Percentiles rank a stretch among this genome's conserved stretches.
Conservation (phyloP, 1,284 basidiomycete species). For the Leccinum griseonigrum region DNA sequence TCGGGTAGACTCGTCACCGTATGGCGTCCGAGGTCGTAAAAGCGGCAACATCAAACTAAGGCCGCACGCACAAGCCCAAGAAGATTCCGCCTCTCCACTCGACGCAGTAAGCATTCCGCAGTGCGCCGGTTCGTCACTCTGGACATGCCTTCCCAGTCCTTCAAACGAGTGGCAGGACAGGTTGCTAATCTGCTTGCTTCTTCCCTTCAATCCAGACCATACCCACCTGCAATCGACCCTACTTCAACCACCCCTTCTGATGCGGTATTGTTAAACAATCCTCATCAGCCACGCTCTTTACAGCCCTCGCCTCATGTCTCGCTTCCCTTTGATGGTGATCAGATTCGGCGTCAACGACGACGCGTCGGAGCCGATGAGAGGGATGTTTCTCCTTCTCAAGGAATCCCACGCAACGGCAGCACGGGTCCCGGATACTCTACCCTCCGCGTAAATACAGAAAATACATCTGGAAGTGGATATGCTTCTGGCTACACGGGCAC, state of each 20-base stretch:
- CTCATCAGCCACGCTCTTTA: conserved; percentile 4
- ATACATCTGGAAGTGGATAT: conserved; percentile 19
- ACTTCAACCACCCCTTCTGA: conserved; percentile 7
- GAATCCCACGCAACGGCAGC: conserved; percentile 12
- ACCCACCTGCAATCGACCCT: conserved; percentile 2
- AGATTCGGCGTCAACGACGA: conserved; percentile 33
- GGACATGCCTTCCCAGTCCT: conserved; percentile 43
- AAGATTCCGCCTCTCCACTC: conserved; percentile 41
- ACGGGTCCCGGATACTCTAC: conserved; percentile 20
- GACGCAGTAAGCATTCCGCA: conserved; percentile 49
- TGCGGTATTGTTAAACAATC: conserved; percentile 16
- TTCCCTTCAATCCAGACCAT: conserved; percentile 13
- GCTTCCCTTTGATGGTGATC: conserved; percentile 16
- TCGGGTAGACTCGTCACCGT: conserved; percentile 72
- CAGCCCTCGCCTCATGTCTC: conserved; percentile 14
- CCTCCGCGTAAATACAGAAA: conserved; percentile 4
- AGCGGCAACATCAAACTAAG: conserved; percentile 26
- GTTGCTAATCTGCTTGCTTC: conserved; percentile 46
- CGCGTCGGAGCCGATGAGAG: conserved; percentile 15
- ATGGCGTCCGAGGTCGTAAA: conserved; percentile 67
- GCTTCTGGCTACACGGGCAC: conserved; percentile 29
- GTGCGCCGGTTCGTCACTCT: not conserved
- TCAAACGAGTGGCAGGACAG: conserved; percentile 80
- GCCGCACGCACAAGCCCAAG: conserved; percentile 25
- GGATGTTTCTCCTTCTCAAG: conserved; percentile 8